Evolutionary conservation across 2,329 filamentous ascomycete species (phyloP).

Genomic region (Xylariaceae sp.): DNA sequence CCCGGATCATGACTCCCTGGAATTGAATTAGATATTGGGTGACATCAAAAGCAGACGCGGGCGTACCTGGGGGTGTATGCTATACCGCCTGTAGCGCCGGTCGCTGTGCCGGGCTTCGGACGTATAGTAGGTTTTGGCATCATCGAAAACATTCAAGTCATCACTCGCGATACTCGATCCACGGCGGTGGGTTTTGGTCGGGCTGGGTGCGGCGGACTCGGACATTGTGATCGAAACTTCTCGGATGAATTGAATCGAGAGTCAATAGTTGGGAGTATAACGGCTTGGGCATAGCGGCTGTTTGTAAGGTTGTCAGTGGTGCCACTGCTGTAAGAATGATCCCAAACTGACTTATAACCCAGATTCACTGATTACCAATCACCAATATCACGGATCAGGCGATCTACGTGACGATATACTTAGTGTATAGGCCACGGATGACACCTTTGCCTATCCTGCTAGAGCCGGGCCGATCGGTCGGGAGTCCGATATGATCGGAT

Average conservation of each 20-base stretch:
- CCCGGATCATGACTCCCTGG: conserved; percentile 52
- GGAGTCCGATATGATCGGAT: not conserved
- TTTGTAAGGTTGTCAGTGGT: not conserved
- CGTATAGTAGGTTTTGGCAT: conserved; percentile 57
- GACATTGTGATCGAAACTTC: conserved; percentile 22
- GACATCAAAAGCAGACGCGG: too few relatives aligned
- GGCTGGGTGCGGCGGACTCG: conserved; percentile 18
- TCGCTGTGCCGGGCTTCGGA: conserved; percentile 52
- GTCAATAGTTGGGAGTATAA: not conserved
- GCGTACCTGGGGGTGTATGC: conserved; percentile 54
- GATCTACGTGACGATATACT: not conserved
- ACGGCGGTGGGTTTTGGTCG: conserved; percentile 19
- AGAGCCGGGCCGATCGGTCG: not conserved
- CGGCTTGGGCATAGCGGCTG: not conserved
- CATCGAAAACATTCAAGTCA: conserved; percentile 49
- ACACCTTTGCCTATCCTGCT: not conserved
- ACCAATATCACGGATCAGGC: not conserved
- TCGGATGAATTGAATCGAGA: not conserved
- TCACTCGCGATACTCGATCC: conserved; percentile 38
- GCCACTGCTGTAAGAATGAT: not conserved
- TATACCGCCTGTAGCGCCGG: conserved; percentile 47
- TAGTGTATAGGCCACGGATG: not conserved
- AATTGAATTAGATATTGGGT: conserved; percentile 30
- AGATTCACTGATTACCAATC: not conserved
- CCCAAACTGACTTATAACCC: not conserved